Evolutionary conservation across 495 filamentous ascomycete genomes (phyloP).

Genomic region (Glonium stellatum): DNA sequence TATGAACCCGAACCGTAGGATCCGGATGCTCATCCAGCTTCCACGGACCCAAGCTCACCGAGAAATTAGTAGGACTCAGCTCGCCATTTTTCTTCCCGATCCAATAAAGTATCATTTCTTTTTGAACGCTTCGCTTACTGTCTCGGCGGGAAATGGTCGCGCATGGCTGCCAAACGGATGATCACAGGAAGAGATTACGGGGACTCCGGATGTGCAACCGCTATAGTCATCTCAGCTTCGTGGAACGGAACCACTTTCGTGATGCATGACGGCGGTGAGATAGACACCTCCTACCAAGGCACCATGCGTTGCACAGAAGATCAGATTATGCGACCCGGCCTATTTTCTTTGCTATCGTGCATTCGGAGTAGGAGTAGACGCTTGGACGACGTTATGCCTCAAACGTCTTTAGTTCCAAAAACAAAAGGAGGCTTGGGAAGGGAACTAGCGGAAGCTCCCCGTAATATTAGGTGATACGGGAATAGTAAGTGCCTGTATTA

Average conservation of each 20-base stretch:
- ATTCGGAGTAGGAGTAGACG: background rate
- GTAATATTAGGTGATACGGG: no score
- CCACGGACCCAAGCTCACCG: constrained; percentile 3
- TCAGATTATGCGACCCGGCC: constrained; percentile 8
- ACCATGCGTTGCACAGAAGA: background rate
- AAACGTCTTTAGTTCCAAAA: no score
- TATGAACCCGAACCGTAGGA: background rate
- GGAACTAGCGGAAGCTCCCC: no score
- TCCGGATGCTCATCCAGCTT: constrained; percentile 13
- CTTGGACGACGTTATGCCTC: no score
- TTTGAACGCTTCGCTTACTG: constrained; percentile 11
- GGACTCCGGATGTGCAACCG: background rate
- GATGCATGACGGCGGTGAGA: constrained; percentile 1
- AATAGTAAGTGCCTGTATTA: no score
- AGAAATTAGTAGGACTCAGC: background rate
- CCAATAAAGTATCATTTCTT: constrained; percentile 13
- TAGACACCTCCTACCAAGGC: background rate
- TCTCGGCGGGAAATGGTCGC: constrained; percentile 4
- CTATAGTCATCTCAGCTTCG: background rate
- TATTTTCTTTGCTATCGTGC: background rate
- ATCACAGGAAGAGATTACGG: background rate
- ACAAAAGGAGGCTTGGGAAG: no score
- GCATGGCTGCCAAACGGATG: background rate
- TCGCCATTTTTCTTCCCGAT: background rate
- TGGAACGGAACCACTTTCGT: background rate